Percentiles rank a stretch among this genome's conserved stretches.
These are phyloP conservation scores for Hyphopichia khmerensis DNA, from an alignment of 1,139 yeast genomes.

Conservation along the genomic window DNA sequence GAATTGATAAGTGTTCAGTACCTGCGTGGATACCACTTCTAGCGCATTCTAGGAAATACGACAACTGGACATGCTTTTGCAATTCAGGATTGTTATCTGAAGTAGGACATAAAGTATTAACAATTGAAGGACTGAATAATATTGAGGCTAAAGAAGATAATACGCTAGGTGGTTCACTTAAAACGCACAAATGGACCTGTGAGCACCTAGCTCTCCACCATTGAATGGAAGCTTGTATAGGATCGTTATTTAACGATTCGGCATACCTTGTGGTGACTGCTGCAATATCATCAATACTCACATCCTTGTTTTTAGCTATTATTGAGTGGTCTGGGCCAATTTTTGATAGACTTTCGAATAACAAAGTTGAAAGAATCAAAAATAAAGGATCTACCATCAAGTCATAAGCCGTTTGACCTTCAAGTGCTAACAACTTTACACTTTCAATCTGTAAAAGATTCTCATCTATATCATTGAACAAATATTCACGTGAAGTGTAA, in stretches of 20 bases:
- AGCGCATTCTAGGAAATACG: slow-evolving; percentile 66
- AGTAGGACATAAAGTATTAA: slow-evolving; percentile 29
- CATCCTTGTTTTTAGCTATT: slow-evolving; percentile 14
- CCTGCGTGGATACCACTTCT: slow-evolving; percentile 60
- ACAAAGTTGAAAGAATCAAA: slow-evolving; percentile 45
- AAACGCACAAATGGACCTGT: slow-evolving; percentile 58
- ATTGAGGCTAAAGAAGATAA: slow-evolving; percentile 41
- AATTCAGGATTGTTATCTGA: slow-evolving; percentile 20
- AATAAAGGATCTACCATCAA: slow-evolving; percentile 55
- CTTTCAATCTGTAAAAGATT: slow-evolving; percentile 29
- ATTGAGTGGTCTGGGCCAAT: slow-evolving; percentile 29
- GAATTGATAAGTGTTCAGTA: slow-evolving; percentile 56
- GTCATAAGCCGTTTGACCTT: slow-evolving; percentile 67
- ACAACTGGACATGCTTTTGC: slow-evolving; percentile 39
- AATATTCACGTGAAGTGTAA: slow-evolving; percentile 29
- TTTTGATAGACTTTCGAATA: slow-evolving; percentile 51
- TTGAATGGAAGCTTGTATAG: slow-evolving; percentile 45
- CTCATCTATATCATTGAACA: slow-evolving; percentile 31
- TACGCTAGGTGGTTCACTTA: slow-evolving; percentile 56
- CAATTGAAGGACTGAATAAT: slow-evolving; percentile 33
- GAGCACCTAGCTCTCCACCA: slow-evolving; percentile 79
- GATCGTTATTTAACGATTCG: slow-evolving; percentile 13
- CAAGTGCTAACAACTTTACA: slow-evolving; percentile 43
- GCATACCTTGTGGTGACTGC: slow-evolving; percentile 18
- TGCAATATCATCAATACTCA: slow-evolving; percentile 21